A percentile compares a stretch with the other conserved stretches of the same genome.
Conservation (phyloP, 2,329 filamentous ascomycete genomes). For the Zymoseptoria tritici region DNA sequence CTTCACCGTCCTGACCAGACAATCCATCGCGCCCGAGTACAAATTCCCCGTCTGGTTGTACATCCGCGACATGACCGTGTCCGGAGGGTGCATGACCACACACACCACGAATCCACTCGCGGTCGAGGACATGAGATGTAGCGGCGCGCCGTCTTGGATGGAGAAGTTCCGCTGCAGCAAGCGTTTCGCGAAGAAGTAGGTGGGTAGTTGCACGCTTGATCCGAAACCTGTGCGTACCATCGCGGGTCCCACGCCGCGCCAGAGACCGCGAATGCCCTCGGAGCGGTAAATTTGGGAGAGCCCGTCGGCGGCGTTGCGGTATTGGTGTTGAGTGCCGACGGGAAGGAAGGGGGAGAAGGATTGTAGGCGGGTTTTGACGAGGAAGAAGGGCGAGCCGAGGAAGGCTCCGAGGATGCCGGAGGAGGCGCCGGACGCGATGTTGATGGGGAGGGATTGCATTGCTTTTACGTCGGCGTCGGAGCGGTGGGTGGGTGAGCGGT, state of each 20-base stretch:
- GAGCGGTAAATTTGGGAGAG: slow-evolving; percentile 66
- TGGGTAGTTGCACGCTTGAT: slow-evolving; percentile 71
- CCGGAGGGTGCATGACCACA: slow-evolving; percentile 96
- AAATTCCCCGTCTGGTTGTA: slow-evolving; percentile 98
- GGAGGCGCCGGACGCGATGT: slow-evolving; percentile 84
- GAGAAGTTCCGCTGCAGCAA: slow-evolving; percentile 71
- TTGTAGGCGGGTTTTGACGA: slow-evolving; percentile 93
- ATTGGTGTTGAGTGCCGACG: slow-evolving; percentile 93
- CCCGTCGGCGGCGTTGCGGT: slow-evolving; percentile 78
- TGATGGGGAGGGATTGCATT: slow-evolving; percentile 77
- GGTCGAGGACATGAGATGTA: slow-evolving; percentile 84
- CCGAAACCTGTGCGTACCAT: slow-evolving; percentile 96
- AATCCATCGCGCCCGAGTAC: slow-evolving; percentile 91
- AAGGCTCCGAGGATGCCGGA: slow-evolving; percentile 88
- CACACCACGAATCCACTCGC: slow-evolving; percentile 93
- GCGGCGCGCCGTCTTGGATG: slow-evolving; percentile 81
- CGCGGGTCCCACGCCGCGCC: slow-evolving; percentile 82
- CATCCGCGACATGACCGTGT: slow-evolving; percentile 97
- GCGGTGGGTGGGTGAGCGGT: slow-evolving; percentile 56
- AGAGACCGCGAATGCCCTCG: slow-evolving; percentile 76
- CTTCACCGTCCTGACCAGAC: slow-evolving; percentile 78
- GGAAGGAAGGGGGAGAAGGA: slow-evolving; percentile 88
- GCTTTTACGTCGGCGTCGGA: slow-evolving; percentile 31
- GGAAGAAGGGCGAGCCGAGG: slow-evolving; percentile 93
- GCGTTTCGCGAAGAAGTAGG: slow-evolving; percentile 96